Evolutionary conservation across 2,329 filamentous ascomycete species (phyloP).

Genomic region (Sporothrix luriei): DNA sequence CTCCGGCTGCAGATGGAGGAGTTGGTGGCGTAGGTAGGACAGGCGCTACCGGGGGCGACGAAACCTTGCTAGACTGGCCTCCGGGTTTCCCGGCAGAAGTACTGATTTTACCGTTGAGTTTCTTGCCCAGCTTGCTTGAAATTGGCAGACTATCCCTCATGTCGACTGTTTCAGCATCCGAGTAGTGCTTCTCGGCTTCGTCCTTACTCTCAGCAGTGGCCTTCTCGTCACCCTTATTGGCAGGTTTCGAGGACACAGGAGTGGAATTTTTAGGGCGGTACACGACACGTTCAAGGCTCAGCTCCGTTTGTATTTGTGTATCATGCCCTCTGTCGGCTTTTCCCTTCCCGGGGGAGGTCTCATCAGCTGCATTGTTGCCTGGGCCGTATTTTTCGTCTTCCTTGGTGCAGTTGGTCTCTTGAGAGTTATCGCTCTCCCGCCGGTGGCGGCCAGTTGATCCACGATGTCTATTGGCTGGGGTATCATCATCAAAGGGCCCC

Average conservation of each 20-base stretch:
- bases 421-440: slow-evolving; percentile 5
- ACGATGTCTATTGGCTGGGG: not conserved
- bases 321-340: not conserved
- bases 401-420: slow-evolving; percentile 9
- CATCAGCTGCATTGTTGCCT: not conserved
- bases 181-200: slow-evolving; percentile 3
- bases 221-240: not conserved
- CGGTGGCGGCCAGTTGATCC: not conserved
- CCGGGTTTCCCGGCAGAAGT: not conserved
- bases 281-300: slow-evolving; percentile 3
- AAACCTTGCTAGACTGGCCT: not conserved
- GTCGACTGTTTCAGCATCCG: slow-evolving; percentile 26
- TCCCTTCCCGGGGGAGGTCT: not conserved
- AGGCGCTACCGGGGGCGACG: not conserved
- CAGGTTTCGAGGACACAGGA: not conserved
- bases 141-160: not conserved
- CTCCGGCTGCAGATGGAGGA: not conserved
- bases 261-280: not conserved
- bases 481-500: not conserved
- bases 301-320: not conserved
- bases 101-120: not conserved
- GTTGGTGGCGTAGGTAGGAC: not conserved
- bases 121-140: slow-evolving; percentile 25
- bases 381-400: not conserved
- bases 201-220: not conserved